Evolutionary conservation across 305 asterid species (phyloP).

Genomic region (Andrographis paniculata): DNA sequence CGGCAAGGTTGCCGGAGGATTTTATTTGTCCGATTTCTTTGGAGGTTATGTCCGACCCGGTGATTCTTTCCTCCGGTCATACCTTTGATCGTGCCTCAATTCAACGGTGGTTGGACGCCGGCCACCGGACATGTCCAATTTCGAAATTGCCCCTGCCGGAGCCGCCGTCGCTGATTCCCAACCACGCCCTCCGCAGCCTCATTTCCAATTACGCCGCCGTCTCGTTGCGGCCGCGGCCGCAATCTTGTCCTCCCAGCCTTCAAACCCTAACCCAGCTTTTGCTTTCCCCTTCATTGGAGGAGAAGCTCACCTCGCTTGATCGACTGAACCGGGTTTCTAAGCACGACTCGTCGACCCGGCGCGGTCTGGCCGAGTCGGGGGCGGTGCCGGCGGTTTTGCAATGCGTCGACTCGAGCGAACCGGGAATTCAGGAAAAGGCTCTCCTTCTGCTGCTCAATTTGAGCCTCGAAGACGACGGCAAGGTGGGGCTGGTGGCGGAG

Average conservation of each 20-base stretch:
- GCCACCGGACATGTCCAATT: conserved; percentile 86
- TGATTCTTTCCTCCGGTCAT: conserved; percentile 87
- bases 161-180: conserved; percentile 74
- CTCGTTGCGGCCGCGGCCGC: conserved; percentile 41
- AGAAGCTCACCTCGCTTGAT: conserved; percentile 47
- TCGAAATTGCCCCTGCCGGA: conserved; percentile 72
- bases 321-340: conserved; percentile 52
- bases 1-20: conserved; percentile 59
- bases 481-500: conserved; percentile 89
- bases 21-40: conserved; percentile 89
- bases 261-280: conserved; percentile 49
- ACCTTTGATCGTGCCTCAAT: conserved; percentile 90
- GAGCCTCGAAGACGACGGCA: conserved; percentile 85
- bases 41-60: conserved; percentile 95
- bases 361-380: conserved; percentile 71
- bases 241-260: conserved; percentile 26
- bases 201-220: conserved; percentile 58
- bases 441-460: conserved; percentile 65
- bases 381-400: conserved; percentile 56
- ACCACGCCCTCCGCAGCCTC: conserved; percentile 88
- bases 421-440: conserved; percentile 59
- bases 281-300: conserved; percentile 27
- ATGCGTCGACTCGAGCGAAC: conserved; percentile 29
- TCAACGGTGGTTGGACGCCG: conserved; percentile 88
- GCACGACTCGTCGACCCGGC: conserved; percentile 46